phyloP scores from a whole-genome alignment of 1,284 basidiomycete genomes.

The Rhodotorula sp. region DNA sequence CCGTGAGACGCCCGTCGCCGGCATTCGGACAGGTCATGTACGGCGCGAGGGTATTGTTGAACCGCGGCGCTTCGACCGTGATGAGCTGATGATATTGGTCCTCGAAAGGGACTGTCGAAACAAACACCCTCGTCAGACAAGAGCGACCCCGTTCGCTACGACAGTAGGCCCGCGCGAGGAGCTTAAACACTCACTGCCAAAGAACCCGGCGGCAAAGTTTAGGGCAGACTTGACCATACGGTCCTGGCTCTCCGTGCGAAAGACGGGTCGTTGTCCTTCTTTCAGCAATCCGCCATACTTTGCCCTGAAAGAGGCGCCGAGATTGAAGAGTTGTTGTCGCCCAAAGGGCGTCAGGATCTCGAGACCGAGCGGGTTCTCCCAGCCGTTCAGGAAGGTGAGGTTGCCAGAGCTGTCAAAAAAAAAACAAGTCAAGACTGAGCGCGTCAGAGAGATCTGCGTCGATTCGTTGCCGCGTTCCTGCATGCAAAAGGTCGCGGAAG shows the following conservation, averaged over 20 bases:
- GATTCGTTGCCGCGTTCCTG: too few species aligned
- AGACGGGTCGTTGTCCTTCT: conserved; percentile 22
- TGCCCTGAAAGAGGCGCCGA: conserved; percentile 48
- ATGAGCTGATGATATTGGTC: conserved; percentile 49
- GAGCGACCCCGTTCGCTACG: too few species aligned
- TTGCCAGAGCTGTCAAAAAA: conserved; percentile 52
- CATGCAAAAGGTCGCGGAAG: accelerated
- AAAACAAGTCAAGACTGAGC: too few species aligned
- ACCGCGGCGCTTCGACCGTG: conserved; percentile 40
- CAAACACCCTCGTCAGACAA: not conserved
- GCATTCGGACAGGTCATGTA: conserved; percentile 44
- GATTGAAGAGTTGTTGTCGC: conserved; percentile 50
- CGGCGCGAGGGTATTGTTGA: conserved; percentile 53
- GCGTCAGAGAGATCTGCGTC: too few species aligned
- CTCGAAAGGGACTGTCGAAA: conserved; percentile 48
- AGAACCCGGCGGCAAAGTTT: conserved; percentile 51
- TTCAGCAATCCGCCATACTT: conserved; percentile 64
- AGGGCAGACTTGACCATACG: conserved; percentile 54
- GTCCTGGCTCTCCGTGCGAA: conserved; percentile 48
- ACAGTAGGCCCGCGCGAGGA: not conserved
- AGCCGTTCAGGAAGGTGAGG: conserved; percentile 70
- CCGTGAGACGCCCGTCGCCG: conserved; percentile 6
- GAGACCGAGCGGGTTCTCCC: conserved; percentile 52
- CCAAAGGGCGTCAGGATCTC: conserved; percentile 73
- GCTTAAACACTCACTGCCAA: conserved; percentile 24